A percentile compares a stretch with the other conserved stretches of the same genome.
These are phyloP conservation scores for Cucumis cinereus DNA, from an alignment of 306 rosid species.

Conservation along the genomic window DNA sequence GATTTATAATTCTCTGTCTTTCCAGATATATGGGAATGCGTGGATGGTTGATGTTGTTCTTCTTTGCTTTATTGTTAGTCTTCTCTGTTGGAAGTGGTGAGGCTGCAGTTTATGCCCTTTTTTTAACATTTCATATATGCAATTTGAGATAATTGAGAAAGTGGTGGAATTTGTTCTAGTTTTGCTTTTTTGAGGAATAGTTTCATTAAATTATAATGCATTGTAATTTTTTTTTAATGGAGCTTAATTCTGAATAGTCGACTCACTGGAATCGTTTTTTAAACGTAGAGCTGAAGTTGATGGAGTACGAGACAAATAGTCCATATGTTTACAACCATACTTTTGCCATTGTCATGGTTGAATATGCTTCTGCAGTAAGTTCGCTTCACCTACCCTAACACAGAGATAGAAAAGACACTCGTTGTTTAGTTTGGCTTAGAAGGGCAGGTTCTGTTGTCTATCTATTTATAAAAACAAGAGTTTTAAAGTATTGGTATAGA, in stretches of 20 bases:
- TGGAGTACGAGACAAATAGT: neutral
- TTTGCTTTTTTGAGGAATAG: neutral
- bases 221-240: neutral
- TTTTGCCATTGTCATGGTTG: constrained; percentile 59
- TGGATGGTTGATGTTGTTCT: neutral
- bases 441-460: neutral
- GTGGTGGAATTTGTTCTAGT: neutral
- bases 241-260: neutral
- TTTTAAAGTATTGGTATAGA: too few relatives aligned
- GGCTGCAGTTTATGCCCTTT: neutral
- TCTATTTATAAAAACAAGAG: neutral
- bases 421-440: neutral
- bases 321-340: constrained; percentile 48
- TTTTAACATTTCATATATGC: neutral
- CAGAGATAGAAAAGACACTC: neutral
- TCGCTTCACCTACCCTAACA: neutral
- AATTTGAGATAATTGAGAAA: neutral
- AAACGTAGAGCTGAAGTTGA: neutral
- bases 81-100: neutral
- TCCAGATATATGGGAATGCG: neutral
- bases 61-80: constrained; percentile 1
- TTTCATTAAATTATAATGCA: neutral
- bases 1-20: neutral
- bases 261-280: neutral
- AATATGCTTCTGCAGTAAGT: constrained; percentile 83